A percentile compares a stretch with the other conserved stretches of the same genome.
Conservation (phyloP, 169 alveolate genomes). For the Plasmodium coatneyi region DNA sequence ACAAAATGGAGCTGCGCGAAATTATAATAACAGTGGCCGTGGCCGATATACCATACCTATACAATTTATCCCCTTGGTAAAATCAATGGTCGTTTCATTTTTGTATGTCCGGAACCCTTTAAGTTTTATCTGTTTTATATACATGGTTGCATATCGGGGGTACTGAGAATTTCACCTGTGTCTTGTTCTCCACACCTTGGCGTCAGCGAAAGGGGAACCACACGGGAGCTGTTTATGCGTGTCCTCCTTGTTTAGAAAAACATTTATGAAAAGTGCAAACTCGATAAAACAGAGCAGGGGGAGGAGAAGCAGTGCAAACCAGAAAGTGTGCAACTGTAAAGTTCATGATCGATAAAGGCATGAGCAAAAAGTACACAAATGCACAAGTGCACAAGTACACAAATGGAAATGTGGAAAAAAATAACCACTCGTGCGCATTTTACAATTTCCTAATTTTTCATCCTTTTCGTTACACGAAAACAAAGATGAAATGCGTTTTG, state of each 20-base stretch:
- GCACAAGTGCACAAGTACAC: neutral
- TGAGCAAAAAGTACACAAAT: neutral
- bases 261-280: neutral
- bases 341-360: neutral
- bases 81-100: conserved; percentile 84
- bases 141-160: conserved; percentile 75
- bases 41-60: conserved; percentile 65
- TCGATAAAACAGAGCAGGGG: neutral
- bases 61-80: conserved; percentile 87
- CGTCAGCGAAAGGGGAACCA: neutral
- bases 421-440: neutral
- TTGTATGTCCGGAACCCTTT: conserved; percentile 88
- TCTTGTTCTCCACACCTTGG: neutral
- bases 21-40: neutral
- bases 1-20: neutral
- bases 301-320: neutral
- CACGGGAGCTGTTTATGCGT: neutral
- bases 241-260: neutral
- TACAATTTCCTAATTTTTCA: neutral
- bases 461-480: neutral
- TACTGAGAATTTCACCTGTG: neutral
- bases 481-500: neutral
- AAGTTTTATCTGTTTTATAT: conserved; percentile 87
- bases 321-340: neutral
- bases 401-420: conserved; percentile 1